phyloP scores from a whole-genome alignment of 805 yeast genomes.

The Metschnikowia amazonensis region DNA sequence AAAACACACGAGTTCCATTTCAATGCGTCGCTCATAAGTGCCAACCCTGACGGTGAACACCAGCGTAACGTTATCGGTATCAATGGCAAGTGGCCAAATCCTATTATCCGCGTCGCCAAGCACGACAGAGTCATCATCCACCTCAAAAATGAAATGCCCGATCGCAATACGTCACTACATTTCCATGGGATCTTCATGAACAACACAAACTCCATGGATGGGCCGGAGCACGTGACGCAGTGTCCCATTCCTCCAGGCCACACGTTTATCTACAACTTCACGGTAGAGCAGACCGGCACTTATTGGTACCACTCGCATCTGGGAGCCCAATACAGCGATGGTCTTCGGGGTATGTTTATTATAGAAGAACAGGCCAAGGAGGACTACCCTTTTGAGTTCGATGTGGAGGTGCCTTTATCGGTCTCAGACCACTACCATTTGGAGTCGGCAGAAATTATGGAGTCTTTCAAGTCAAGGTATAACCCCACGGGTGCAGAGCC shows the following conservation, averaged over 20 bases:
- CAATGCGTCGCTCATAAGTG: conserved; percentile 36
- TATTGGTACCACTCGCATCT: conserved; percentile 79
- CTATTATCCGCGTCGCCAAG: conserved; percentile 34
- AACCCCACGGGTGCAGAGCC: conserved; percentile 89
- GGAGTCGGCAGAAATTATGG: conserved; percentile 43
- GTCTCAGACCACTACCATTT: conserved; percentile 64
- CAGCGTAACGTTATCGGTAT: conserved; percentile 55
- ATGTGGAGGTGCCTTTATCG: conserved; percentile 56
- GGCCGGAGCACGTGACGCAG: conserved; percentile 44
- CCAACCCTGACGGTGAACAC: conserved; percentile 55
- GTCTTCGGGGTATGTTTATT: conserved; percentile 64
- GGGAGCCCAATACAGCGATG: conserved; percentile 76
- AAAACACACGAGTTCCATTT: conserved; percentile 34
- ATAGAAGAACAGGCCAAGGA: conserved; percentile 49
- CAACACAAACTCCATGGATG: conserved; percentile 41
- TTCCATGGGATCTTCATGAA: conserved; percentile 45
- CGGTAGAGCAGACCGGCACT: conserved; percentile 20
- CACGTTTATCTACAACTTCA: conserved; percentile 37
- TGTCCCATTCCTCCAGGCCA: conserved; percentile 43
- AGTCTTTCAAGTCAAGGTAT: conserved; percentile 54
- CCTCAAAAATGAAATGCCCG: conserved; percentile 31
- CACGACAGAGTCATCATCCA: conserved; percentile 40
- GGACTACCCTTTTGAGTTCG: conserved; percentile 52
- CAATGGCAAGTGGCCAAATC: conserved; percentile 47
- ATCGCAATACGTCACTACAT: conserved; percentile 39